Percentiles rank a stretch among this genome's conserved stretches.
These are phyloP conservation scores for Glebionis coronaria DNA, from an alignment of 129 eudicot genomes.

Conservation along the genomic window DNA sequence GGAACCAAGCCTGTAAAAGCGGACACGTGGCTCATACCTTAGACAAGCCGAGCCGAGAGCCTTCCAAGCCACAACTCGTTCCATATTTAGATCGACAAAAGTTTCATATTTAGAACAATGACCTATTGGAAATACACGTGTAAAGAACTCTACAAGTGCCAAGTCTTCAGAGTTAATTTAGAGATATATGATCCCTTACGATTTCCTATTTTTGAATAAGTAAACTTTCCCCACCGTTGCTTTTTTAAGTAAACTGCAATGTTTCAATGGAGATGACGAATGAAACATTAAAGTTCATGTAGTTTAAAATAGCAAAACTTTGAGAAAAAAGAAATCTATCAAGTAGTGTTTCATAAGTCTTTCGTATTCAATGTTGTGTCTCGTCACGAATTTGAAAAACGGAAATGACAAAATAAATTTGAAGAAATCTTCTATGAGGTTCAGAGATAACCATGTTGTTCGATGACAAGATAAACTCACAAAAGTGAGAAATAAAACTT, in stretches of 20 bases:
- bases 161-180: background rate
- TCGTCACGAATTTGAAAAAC: background rate
- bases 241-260: background rate
- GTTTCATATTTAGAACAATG: slow-evolving; percentile 16
- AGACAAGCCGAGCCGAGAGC: background rate
- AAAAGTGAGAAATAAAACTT: background rate
- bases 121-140: slow-evolving; percentile 13
- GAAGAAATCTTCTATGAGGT: slow-evolving; percentile 3
- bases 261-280: slow-evolving; percentile 3
- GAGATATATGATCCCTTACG: background rate
- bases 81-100: slow-evolving; percentile 6
- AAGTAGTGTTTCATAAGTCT: background rate
- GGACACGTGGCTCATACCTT: background rate
- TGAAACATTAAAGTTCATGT: background rate
- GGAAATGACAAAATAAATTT: background rate
- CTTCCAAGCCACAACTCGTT: slow-evolving; percentile 12
- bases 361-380: background rate
- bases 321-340: background rate
- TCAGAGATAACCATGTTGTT: slow-evolving; percentile 11
- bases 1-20: background rate
- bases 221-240: slow-evolving; percentile 1
- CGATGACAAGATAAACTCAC: background rate
- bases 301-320: background rate
- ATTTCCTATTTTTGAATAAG: background rate
- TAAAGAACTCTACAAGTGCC: background rate